phyloP scores from a whole-genome alignment of 2,329 filamentous ascomycete species.

The Lomentospora prolificans region DNA sequence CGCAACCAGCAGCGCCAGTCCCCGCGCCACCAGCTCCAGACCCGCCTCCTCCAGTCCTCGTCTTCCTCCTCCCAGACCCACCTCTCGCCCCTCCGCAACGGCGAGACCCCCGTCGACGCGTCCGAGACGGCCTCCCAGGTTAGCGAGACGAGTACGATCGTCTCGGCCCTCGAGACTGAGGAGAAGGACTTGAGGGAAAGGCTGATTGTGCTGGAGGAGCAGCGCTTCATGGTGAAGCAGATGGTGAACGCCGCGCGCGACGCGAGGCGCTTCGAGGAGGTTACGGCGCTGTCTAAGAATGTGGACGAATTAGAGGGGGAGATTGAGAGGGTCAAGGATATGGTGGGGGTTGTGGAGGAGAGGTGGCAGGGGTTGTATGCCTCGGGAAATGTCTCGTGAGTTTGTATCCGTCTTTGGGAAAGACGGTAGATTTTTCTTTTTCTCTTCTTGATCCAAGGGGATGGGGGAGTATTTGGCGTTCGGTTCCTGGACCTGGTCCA shows the following conservation, averaged over 20 bases:
- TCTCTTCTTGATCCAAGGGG: neutral
- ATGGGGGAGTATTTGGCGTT: neutral
- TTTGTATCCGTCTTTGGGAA: neutral
- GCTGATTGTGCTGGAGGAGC: constrained; percentile 79
- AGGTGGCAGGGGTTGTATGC: constrained; percentile 13
- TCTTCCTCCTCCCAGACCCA: neutral
- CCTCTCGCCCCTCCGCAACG: neutral
- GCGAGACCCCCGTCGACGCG: constrained; percentile 20
- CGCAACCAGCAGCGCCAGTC: constrained; percentile 19
- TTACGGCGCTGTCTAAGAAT: constrained; percentile 68
- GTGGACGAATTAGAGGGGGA: constrained; percentile 73
- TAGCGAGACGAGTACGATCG: constrained; percentile 41
- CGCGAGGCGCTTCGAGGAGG: constrained; percentile 75
- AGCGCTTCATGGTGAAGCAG: constrained; percentile 77
- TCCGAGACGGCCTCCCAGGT: constrained; percentile 40
- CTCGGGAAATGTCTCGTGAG: constrained; percentile 2
- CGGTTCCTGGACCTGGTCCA: too few relatives aligned
- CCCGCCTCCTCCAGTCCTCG: constrained; percentile 2
- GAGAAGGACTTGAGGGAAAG: constrained; percentile 74
- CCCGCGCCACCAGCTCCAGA: neutral
- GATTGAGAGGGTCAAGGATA: constrained; percentile 57
- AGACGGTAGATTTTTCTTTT: neutral
- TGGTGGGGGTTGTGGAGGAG: constrained; percentile 56
- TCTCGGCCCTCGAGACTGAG: constrained; percentile 61
- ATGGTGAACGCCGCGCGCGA: constrained; percentile 74